These are phyloP conservation scores for Fusarium marasasianum DNA, from an alignment of 2,329 filamentous ascomycete genomes.

Conservation along the genomic window DNA sequence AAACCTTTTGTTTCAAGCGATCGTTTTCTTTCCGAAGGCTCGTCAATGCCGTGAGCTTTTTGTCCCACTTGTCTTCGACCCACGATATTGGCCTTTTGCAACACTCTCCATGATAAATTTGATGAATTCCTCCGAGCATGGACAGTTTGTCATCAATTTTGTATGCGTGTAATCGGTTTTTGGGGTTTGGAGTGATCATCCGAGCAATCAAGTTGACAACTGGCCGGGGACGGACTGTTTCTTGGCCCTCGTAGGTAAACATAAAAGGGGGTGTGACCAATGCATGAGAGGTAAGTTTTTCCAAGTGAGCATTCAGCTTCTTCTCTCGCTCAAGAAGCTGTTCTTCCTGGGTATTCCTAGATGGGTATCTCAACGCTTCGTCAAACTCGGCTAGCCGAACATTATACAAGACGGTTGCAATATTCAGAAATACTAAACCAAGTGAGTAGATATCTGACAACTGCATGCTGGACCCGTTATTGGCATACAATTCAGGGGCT, in stretches of 20 bases:
- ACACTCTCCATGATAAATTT: conserved; percentile 57
- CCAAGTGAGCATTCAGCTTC: conserved; percentile 48
- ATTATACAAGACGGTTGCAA: conserved; percentile 56
- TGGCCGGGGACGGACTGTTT: conserved; percentile 54
- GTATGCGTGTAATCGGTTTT: conserved; percentile 47
- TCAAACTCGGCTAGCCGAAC: conserved; percentile 53
- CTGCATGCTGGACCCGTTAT: conserved; percentile 54
- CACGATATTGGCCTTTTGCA: conserved; percentile 53
- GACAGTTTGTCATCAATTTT: conserved; percentile 54
- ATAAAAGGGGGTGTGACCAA: conserved; percentile 49
- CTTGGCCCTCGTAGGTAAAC: conserved; percentile 50
- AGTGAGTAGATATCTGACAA: conserved; percentile 60
- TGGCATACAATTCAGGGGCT: conserved; percentile 55
- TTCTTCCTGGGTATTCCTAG: conserved; percentile 43
- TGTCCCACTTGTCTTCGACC: conserved; percentile 51
- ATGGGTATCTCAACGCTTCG: conserved; percentile 46
- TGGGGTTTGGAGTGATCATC: conserved; percentile 49
- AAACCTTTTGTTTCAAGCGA: conserved; percentile 46
- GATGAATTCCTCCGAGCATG: conserved; percentile 57
- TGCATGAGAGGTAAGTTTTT: conserved; percentile 48
- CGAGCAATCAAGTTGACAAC: conserved; percentile 49
- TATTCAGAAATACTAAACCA: conserved; percentile 56
- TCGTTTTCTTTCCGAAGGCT: conserved; percentile 48
- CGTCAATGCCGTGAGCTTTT: conserved; percentile 42
- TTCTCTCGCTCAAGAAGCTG: conserved; percentile 47